Evolutionary conservation across 352 stramenopile species (phyloP), one percentile per base, ranked within the genome.

Genomic region (Phytophthora pseudosyringae): DNA sequence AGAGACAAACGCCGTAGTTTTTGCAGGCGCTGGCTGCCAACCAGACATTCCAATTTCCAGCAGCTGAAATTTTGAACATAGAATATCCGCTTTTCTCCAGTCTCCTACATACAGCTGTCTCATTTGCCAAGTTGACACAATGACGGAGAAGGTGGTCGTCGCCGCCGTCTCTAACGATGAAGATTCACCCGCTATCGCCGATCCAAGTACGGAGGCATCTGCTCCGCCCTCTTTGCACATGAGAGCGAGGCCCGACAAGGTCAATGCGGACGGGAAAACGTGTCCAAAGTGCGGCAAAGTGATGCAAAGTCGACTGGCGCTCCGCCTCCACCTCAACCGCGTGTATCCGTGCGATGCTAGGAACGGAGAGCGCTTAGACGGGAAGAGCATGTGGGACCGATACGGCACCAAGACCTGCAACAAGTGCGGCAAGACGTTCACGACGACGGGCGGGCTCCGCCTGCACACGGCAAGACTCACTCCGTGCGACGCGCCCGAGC

Each of bases 261-360:
- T 38, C 51, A 5, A 8, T 5, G 18, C 5, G 12, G 39, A 54
- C 15, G 31, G 55, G 3, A 52, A 52, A 31, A 61, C 40, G 28
- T 55, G 54, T 21, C n/a, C 33, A 18, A 63, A 63, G 15, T 55
- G 54, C 41, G 54, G 54, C 54, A 47, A 47, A 31, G 54, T 47
- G 32, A n/a, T 40, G 32, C 43, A 63, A 21, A 63, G 54, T 48
- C 54, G 54, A 4, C 5, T 12, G 33, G 41, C 41, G 33, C 54
- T 63, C 12, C 54, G 25, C 10, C 2, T 47, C 11, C 54, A 63
- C n/a, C 32, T 54, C 1, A 40, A 64, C 31, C 21, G 44, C 45
- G 25, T 64, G 44, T 50, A 36, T 26, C 44, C 44, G 36, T 64
- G 56, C 56, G 56, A 57, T 16, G 21, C 21, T 21, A 21, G 1